Base-by-base conservation (phyloP, 2,329 filamentous ascomycete species). In the Sclerotinia subarctica region DNA sequence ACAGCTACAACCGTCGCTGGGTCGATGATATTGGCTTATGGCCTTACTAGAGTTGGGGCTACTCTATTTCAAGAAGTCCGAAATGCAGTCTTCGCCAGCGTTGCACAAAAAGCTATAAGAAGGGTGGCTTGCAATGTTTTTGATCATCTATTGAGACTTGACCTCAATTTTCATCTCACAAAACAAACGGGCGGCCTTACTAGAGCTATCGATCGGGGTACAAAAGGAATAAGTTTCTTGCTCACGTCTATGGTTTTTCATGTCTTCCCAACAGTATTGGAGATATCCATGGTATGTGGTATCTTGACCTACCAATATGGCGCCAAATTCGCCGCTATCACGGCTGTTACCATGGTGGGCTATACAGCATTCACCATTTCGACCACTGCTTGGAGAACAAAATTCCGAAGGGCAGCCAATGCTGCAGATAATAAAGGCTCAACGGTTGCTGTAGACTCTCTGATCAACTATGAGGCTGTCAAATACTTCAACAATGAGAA, bases 401-500 rank as follows among this genome's bases (percentile, higher is more conserved):
- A 96, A 78, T 99, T 99, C 79, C 87, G 96, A 58, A 91, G 94
- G 74, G 92, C 96, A 79, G 93, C 95, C 51, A 99, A 99, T 78
- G 93, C 93, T 7, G 96, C 95, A 0, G 96, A 99, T 75, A 99
- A 98, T 80, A 92, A 89, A 77, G 95, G 93, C 0, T 96, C 94
- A 0, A 98, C 94, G 0, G 93, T 98, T 10, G 94, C 94, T 0
- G 94, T 98, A 1, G 95, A 99, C 80, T 97, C 94, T 0, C 82
- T 99, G 63, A 97, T 99, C 83, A 99, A 99, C 81, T 99, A 97
- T 76, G 95, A 99, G 80, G 94, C 96, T 19, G 95, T 99, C 77
- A 99, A 99, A 80, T 97, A 98, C 81, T 99, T 98, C 82, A 99
- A 99, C 82, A 99, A 99, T 76, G 96, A 99, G 77, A 92, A 91